Evolutionary conservation across 1,284 basidiomycete genomes (phyloP).

Genomic region (Sphagnurus paluster): DNA sequence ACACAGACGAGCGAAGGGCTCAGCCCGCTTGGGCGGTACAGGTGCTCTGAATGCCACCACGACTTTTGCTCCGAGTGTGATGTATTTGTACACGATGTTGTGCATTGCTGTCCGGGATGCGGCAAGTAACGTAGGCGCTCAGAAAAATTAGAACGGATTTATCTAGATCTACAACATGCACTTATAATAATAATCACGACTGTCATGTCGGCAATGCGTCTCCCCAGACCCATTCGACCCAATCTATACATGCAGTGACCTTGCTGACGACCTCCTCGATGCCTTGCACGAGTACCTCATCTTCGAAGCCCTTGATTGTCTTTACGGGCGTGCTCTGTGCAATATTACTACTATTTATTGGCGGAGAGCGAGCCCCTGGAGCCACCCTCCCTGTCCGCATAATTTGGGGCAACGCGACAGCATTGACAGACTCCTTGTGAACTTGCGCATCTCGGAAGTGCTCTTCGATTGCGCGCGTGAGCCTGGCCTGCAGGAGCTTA

Average conservation of each 20-base stretch:
- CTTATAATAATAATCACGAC: background rate
- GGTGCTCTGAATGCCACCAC: constrained; percentile 36
- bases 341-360: constrained; percentile 3
- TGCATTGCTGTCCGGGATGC: constrained; percentile 60
- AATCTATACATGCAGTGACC: constrained; percentile 29
- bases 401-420: constrained; percentile 32
- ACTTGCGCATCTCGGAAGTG: constrained; percentile 22
- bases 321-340: background rate
- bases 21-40: constrained; percentile 25
- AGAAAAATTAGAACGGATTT: background rate
- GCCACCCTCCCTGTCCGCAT: constrained; percentile 46
- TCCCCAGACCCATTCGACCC: constrained; percentile 38
- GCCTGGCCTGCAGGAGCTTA: constrained; percentile 54
- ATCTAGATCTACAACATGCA: background rate
- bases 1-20: constrained; percentile 18
- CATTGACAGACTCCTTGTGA: constrained; percentile 13
- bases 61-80: constrained; percentile 66
- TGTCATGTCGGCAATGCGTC: constrained; percentile 17
- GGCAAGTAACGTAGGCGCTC: constrained; percentile 31
- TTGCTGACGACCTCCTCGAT: constrained; percentile 30
- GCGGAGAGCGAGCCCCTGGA: constrained; percentile 17
- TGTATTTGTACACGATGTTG: constrained; percentile 59
- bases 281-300: constrained; percentile 32
- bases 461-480: constrained; percentile 46
- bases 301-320: constrained; percentile 41